A percentile compares a stretch with the other conserved stretches of the same genome.
These are phyloP conservation scores for Acacia confusa DNA, from an alignment of 306 rosid genomes.

Conservation along the genomic window DNA sequence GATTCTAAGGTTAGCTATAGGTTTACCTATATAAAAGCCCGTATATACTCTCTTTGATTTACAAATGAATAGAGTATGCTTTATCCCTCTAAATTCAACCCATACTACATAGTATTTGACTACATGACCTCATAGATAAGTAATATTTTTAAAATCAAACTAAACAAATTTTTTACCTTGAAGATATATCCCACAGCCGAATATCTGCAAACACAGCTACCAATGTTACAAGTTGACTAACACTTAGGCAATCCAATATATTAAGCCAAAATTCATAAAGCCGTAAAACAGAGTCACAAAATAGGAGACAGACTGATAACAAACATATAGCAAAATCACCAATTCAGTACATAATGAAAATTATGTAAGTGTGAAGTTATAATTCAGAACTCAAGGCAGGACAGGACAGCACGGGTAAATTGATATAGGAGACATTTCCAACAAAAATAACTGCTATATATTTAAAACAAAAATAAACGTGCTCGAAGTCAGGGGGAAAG, in stretches of 20 bases:
- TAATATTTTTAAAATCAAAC: not conserved
- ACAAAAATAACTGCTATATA: not conserved
- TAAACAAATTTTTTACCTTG: conserved; percentile 53
- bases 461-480: not conserved
- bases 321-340: not conserved
- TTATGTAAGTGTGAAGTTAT: not conserved
- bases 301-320: not conserved
- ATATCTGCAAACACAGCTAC: conserved; percentile 60
- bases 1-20: too few species aligned
- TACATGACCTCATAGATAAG: not conserved
- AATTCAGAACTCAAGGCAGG: not conserved
- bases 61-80: too few species aligned
- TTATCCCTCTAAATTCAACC: too few species aligned
- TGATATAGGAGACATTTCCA: not conserved
- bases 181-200: conserved; percentile 88
- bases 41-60: too few species aligned
- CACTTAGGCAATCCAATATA: not conserved
- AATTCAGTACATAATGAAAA: not conserved
- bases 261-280: not conserved
- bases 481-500: not conserved
- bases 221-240: conserved; percentile 1
- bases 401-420: not conserved
- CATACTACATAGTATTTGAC: too few species aligned
- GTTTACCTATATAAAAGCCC: too few species aligned
- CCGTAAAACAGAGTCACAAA: not conserved